Conservation (phyloP, 2,329 filamentous ascomycete species). For the Rutstroemia sp. region DNA sequence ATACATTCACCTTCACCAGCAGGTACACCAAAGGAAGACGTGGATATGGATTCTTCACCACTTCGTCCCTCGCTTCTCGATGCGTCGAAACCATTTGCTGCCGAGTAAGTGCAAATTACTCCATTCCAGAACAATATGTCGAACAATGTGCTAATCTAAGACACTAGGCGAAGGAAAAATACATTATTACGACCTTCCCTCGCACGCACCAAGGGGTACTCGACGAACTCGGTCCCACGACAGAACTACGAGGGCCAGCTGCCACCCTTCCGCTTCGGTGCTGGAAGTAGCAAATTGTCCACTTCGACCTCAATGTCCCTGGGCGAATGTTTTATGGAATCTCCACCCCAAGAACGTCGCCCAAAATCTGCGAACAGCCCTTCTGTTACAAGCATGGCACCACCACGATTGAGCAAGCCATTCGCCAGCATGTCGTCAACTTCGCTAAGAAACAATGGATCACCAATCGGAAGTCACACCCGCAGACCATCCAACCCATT, state of each 20-base stretch:
- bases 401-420: constrained; percentile 56
- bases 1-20: constrained; percentile 66
- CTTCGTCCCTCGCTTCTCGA: constrained; percentile 42
- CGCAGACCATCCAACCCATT: constrained; percentile 68
- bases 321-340: constrained; percentile 71
- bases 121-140: constrained; percentile 11
- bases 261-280: constrained; percentile 69
- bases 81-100: constrained; percentile 38
- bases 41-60: constrained; percentile 51
- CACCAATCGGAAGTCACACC: constrained; percentile 62
- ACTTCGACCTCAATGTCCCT: constrained; percentile 57
- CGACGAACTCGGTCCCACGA: constrained; percentile 56
- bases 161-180: constrained; percentile 55
- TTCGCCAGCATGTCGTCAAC: constrained; percentile 51
- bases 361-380: constrained; percentile 54
- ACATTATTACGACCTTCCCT: constrained; percentile 68
- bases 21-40: constrained; percentile 33
- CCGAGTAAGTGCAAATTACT: constrained; percentile 42
- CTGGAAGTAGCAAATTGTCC: constrained; percentile 40
- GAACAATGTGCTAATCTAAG: constrained; percentile 13
- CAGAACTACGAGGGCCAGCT: constrained; percentile 58
- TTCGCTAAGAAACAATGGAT: constrained; percentile 57
- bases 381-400: constrained; percentile 45
- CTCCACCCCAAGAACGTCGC: constrained; percentile 64
- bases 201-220: constrained; percentile 65